A percentile compares a stretch with the other conserved stretches of the same genome.
Conservation (phyloP, 345 rosid species). For the Dimocarpus longan region DNA sequence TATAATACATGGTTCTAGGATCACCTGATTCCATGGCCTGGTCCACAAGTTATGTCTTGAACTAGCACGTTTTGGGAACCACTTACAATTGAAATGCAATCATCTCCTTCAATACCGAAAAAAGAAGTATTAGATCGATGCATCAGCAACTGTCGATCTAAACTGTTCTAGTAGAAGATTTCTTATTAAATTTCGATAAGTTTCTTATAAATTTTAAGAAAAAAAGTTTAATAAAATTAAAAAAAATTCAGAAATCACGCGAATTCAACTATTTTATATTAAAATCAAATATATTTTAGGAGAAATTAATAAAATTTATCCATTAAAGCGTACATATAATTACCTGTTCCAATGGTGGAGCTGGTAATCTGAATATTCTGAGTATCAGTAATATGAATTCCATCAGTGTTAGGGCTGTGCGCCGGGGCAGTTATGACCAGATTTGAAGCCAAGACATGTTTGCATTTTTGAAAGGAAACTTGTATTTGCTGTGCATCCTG, state of each 20-base stretch:
- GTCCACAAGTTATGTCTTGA: slow-evolving; percentile 57
- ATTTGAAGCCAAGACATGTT: slow-evolving; percentile 47
- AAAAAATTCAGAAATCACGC: too few species aligned
- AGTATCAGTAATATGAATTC: slow-evolving; percentile 72
- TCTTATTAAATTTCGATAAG: background rate
- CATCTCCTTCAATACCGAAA: slow-evolving; percentile 58
- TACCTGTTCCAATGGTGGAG: slow-evolving; percentile 70
- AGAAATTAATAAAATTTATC: too few species aligned
- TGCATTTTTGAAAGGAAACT: slow-evolving; percentile 55
- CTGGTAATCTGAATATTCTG: slow-evolving; percentile 58
- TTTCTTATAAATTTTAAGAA: too few species aligned
- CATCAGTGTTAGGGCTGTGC: slow-evolving; percentile 86
- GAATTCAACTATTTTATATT: too few species aligned
- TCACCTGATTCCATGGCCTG: slow-evolving; percentile 80
- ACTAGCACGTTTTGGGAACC: slow-evolving; percentile 59
- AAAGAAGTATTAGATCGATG: background rate
- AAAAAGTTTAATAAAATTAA: too few species aligned
- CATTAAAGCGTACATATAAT: too few species aligned
- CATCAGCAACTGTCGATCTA: background rate
- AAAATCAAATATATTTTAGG: too few species aligned
- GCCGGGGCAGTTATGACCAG: slow-evolving; percentile 57
- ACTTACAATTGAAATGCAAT: slow-evolving; percentile 68
- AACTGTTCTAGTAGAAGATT: background rate
- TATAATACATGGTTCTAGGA: background rate
- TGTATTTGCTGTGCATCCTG: slow-evolving; percentile 78